Evolutionary conservation across 306 rosid genomes (phyloP).

Genomic region (Prunus kanzakura): DNA sequence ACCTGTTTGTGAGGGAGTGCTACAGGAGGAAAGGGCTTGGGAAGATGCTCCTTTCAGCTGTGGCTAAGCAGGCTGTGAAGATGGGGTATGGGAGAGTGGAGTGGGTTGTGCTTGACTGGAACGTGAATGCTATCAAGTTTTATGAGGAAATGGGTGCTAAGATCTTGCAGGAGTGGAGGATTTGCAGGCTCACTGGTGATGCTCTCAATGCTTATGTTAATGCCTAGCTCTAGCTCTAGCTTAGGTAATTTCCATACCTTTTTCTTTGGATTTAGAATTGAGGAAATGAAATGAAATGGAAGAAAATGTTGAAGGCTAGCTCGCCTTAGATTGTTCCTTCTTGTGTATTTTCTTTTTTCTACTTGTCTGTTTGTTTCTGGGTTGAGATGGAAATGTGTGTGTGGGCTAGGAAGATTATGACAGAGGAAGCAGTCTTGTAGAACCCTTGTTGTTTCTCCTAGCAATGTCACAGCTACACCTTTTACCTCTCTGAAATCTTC

Average conservation of each 20-base stretch:
- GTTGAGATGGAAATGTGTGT: not conserved
- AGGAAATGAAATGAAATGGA: not conserved
- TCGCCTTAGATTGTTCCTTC: not conserved
- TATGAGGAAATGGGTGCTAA: constrained; percentile 83
- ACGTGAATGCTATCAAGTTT: constrained; percentile 63
- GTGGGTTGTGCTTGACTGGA: constrained; percentile 93
- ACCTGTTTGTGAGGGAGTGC: constrained; percentile 72
- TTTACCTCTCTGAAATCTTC: too few species aligned
- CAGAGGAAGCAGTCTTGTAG: not conserved
- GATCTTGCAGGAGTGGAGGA: constrained; percentile 71
- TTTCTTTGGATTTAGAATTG: not conserved
- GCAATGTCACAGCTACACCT: not conserved
- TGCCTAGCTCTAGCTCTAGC: not conserved
- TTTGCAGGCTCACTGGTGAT: constrained; percentile 76
- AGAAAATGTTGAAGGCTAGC: not conserved
- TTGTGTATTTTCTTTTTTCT: not conserved
- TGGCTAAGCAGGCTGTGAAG: constrained; percentile 83
- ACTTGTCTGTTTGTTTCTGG: not conserved
- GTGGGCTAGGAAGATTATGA: not conserved
- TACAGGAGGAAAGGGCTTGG: constrained; percentile 81
- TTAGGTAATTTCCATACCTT: not conserved
- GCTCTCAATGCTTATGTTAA: constrained; percentile 54
- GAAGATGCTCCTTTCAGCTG: constrained; percentile 56
- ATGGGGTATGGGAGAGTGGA: constrained; percentile 88
- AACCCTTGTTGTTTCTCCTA: not conserved